Conservation (phyloP, 768 basidiomycete species). For the Boletus rufocinnamomeus region DNA sequence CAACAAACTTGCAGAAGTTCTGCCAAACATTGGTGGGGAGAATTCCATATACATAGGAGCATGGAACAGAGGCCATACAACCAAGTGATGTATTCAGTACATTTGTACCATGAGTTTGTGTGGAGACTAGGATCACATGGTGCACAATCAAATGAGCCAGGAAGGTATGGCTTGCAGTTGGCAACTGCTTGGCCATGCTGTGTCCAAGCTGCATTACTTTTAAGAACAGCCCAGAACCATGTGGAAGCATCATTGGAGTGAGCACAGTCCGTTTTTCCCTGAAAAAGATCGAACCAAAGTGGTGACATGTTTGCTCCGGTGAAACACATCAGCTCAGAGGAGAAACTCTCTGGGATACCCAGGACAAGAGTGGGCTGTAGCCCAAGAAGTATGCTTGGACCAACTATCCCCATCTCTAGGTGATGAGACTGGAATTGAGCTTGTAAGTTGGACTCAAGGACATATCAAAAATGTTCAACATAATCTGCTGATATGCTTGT, state of each 20-base stretch:
- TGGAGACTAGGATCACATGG: neutral
- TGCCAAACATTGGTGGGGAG: too few species aligned
- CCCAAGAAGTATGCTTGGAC: neutral
- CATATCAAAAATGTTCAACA: neutral
- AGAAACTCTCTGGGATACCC: neutral
- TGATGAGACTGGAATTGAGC: too few species aligned
- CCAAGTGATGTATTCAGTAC: too few species aligned
- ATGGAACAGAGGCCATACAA: too few species aligned
- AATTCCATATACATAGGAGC: too few species aligned
- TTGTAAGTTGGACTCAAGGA: neutral
- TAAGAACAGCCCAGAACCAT: neutral
- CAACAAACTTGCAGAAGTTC: slow-evolving; percentile 2
- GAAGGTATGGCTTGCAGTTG: neutral
- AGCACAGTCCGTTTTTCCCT: neutral
- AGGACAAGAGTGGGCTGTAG: neutral
- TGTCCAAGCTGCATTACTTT: neutral
- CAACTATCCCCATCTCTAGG: neutral
- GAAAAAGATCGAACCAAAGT: neutral
- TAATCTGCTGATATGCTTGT: neutral
- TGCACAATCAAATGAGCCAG: neutral
- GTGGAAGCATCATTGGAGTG: neutral
- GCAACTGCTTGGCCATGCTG: neutral
- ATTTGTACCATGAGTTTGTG: neutral
- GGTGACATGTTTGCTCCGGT: neutral
- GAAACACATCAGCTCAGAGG: neutral